Conservation (phyloP, 192 early-diverging fungal genomes). For the Backusella tuberculispora region DNA sequence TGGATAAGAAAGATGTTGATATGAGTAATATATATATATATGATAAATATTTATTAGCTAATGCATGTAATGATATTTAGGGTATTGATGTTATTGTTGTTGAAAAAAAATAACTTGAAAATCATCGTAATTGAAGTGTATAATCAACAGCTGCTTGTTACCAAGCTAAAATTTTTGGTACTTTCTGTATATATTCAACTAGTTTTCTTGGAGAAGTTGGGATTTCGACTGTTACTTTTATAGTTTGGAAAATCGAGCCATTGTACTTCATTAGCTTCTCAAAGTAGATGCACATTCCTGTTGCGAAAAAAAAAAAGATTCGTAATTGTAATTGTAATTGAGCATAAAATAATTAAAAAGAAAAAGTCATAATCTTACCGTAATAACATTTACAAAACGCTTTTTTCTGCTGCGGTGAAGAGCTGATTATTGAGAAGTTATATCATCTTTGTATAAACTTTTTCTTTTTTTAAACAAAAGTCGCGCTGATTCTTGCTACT, state of each 20-base stretch:
- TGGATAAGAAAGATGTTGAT: background rate
- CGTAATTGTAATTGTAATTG: no score
- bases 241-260: background rate
- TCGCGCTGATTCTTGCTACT: background rate
- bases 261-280: background rate
- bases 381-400: background rate
- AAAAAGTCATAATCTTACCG: background rate
- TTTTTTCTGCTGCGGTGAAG: background rate
- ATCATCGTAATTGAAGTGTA: background rate
- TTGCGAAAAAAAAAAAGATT: background rate
- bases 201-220: conserved; percentile 5
- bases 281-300: background rate
- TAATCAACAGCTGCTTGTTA: conserved; percentile 3
- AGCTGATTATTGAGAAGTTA: background rate
- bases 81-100: background rate
- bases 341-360: background rate
- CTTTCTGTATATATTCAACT: background rate
- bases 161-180: conserved; percentile 14
- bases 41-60: background rate
- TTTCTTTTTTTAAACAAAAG: no score
- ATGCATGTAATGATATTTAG: no score
- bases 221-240: background rate
- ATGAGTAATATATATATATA: background rate
- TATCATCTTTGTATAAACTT: no score
- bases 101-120: background rate